Evolutionary conservation across 139 green algal genomes (phyloP).

Genomic region (Zygnema circumcarinatum): DNA sequence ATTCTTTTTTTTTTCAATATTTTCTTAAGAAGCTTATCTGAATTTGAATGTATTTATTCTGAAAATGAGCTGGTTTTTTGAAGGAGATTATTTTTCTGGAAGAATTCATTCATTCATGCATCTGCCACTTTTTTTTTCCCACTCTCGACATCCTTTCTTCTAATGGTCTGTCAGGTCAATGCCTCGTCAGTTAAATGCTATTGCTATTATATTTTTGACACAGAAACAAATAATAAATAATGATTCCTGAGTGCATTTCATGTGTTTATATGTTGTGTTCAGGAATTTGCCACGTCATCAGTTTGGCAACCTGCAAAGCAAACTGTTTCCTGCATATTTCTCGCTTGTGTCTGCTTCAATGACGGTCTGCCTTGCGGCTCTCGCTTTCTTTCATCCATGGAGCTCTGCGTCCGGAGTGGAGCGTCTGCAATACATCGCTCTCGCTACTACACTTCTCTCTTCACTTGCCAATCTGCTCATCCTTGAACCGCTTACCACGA

Average conservation of each 20-base stretch:
- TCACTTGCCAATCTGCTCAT: conserved; percentile 34
- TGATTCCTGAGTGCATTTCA: not conserved
- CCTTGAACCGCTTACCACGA: conserved; percentile 45
- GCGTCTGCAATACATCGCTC: not conserved
- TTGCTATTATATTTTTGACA: too few relatives aligned
- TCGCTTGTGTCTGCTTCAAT: not conserved
- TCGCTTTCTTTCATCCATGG: conserved; percentile 33
- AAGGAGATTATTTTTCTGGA: too few relatives aligned
- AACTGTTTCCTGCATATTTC: conserved; percentile 60
- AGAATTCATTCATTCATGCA: too few relatives aligned
- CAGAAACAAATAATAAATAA: too few relatives aligned
- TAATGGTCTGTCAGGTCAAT: too few relatives aligned
- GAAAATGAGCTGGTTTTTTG: too few relatives aligned
- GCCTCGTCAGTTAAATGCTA: too few relatives aligned
- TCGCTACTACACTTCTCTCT: conserved; percentile 1
- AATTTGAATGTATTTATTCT: not conserved
- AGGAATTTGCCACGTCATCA: conserved; percentile 53
- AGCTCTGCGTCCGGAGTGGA: not conserved
- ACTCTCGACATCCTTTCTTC: too few relatives aligned
- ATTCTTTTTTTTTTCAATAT: not conserved
- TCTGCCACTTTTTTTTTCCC: too few relatives aligned
- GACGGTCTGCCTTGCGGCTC: not conserved
- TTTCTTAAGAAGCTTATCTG: not conserved
- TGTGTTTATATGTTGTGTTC: not conserved
- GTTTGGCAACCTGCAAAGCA: conserved; percentile 49